A percentile compares a stretch with the other conserved stretches of the same genome.
These are phyloP conservation scores for Podila horticola DNA, from an alignment of 192 early-diverging fungal genomes.

Conservation along the genomic window DNA sequence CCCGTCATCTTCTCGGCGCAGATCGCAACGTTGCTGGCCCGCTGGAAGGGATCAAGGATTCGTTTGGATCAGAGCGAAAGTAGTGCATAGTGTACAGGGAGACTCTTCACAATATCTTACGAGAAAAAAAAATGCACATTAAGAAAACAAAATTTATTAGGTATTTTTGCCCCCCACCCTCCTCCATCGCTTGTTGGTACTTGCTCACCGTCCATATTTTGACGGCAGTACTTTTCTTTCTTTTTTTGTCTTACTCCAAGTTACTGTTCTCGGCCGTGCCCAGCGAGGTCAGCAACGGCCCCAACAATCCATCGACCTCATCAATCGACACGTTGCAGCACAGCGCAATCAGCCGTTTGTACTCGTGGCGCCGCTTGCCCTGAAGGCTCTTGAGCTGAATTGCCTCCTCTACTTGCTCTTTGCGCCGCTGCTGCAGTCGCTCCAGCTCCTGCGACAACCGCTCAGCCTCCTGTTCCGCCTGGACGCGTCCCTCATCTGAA, in stretches of 20 bases:
- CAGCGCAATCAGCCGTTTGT: conserved; percentile 72
- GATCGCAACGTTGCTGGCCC: conserved; percentile 1
- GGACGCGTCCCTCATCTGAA: not conserved
- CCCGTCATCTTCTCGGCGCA: conserved; percentile 43
- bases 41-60: conserved; percentile 1
- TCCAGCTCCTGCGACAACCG: conserved; percentile 9
- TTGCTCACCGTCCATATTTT: too few relatives aligned
- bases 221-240: too few relatives aligned
- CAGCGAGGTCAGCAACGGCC: conserved; percentile 67
- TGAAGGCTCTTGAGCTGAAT: conserved; percentile 26
- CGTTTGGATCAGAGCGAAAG: not conserved
- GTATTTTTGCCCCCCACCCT: too few relatives aligned
- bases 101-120: too few relatives aligned
- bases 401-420: conserved; percentile 36
- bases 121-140: conserved; percentile 3
- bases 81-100: not conserved
- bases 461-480: conserved; percentile 9
- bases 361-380: conserved; percentile 60
- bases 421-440: conserved; percentile 18
- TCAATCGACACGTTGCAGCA: conserved; percentile 72
- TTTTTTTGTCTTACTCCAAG: too few relatives aligned
- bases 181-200: too few relatives aligned
- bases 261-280: conserved; percentile 53
- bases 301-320: conserved; percentile 67
- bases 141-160: not conserved